These are phyloP conservation scores for Teratosphaeria nubilosa DNA, from an alignment of 2,329 filamentous ascomycete species.

Conservation along the genomic window DNA sequence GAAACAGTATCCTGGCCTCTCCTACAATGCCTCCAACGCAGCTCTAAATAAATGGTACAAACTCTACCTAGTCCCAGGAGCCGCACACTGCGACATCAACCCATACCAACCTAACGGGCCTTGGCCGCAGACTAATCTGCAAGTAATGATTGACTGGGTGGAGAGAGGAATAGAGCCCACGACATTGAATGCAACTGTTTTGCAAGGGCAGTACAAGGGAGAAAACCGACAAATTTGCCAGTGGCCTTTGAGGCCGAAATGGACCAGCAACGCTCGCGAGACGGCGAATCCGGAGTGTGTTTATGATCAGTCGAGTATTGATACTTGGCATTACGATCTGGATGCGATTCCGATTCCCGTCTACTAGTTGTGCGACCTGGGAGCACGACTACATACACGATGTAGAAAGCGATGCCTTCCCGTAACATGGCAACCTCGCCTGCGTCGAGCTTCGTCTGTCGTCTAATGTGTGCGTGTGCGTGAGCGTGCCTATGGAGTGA, in stretches of 20 bases:
- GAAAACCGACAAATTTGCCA: conserved; percentile 10
- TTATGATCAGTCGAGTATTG: conserved; percentile 28
- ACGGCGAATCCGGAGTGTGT: conserved; percentile 27
- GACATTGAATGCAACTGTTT: conserved; percentile 7
- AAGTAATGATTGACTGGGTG: conserved; percentile 25
- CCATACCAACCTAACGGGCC: conserved; percentile 22
- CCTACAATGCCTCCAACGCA: conserved; percentile 26
- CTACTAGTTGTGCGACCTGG: conserved; percentile 20
- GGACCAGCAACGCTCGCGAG: conserved; percentile 21
- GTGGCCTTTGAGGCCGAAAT: conserved; percentile 11
- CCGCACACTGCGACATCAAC: conserved; percentile 42
- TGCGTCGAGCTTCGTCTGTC: neutral
- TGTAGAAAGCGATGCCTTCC: neutral
- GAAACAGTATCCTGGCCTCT: conserved; percentile 30
- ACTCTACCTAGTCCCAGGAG: conserved; percentile 45
- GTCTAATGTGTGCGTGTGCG: neutral
- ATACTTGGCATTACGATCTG: conserved; percentile 36
- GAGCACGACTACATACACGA: neutral
- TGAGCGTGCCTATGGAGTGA: too few species aligned
- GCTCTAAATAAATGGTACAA: conserved; percentile 44
- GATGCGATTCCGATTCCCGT: conserved; percentile 32
- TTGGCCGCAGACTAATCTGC: conserved; percentile 38
- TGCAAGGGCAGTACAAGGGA: conserved; percentile 9
- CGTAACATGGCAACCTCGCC: neutral
- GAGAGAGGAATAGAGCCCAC: conserved; percentile 9